Percentiles rank a stretch among this genome's conserved stretches.
Conservation (phyloP, 345 rosid genomes). For the Euclidium syriacum region DNA sequence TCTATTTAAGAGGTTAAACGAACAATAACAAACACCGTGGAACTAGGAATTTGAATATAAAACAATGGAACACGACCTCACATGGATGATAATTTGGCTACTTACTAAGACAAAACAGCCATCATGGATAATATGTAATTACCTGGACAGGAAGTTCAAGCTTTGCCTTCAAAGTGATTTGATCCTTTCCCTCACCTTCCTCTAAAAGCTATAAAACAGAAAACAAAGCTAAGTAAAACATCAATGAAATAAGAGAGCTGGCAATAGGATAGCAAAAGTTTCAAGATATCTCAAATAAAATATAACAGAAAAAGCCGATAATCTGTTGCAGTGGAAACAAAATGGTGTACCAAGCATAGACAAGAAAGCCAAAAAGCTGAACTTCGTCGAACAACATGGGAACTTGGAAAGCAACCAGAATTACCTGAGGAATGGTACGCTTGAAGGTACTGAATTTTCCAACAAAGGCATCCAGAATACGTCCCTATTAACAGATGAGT, state of each 20-base stretch:
- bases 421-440: constrained; percentile 98
- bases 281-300: constrained; percentile 3
- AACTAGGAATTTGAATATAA: constrained; percentile 1
- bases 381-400: background rate
- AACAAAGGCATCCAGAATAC: constrained; percentile 96
- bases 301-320: background rate
- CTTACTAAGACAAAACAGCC: background rate
- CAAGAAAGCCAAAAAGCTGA: background rate
- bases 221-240: constrained; percentile 20
- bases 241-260: constrained; percentile 14
- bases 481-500: constrained; percentile 48
- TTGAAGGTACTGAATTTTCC: constrained; percentile 93
- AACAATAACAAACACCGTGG: background rate
- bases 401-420: constrained; percentile 3
- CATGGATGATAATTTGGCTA: constrained; percentile 8
- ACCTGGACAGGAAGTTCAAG: constrained; percentile 99
- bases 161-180: constrained; percentile 78
- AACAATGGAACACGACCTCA: constrained; percentile 9
- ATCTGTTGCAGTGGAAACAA: background rate
- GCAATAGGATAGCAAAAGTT: constrained; percentile 1
- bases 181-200: constrained; percentile 87
- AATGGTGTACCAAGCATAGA: constrained; percentile 8
- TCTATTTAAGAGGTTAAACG: background rate
- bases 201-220: constrained; percentile 57
- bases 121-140: constrained; percentile 16